These are phyloP conservation scores for Blastocystis sp. DNA, from an alignment of 352 stramenopile species.

Conservation along the genomic window DNA sequence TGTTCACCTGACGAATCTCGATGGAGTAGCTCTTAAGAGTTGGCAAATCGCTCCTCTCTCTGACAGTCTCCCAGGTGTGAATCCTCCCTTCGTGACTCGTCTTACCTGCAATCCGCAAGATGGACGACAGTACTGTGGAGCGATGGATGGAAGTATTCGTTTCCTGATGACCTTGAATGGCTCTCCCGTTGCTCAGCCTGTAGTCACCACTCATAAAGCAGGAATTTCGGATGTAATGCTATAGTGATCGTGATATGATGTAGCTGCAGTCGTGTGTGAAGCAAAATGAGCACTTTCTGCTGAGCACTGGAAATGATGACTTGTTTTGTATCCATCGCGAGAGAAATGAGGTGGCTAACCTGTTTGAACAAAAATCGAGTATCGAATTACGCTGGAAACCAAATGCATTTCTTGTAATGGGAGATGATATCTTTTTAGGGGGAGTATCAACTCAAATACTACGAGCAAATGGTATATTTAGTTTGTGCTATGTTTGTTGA, in stretches of 20 bases:
- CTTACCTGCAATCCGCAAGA: neutral
- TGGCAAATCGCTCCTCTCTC: neutral
- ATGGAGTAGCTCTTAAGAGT: neutral
- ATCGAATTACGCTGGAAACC: neutral
- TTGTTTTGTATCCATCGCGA: neutral
- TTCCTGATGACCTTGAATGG: neutral
- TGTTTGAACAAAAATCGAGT: neutral
- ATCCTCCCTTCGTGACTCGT: neutral
- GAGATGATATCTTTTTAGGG: neutral
- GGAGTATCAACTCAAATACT: neutral
- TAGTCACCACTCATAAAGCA: neutral
- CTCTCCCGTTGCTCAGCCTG: neutral
- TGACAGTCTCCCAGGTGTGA: neutral
- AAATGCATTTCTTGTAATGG: neutral
- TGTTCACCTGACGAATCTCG: neutral
- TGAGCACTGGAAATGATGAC: neutral
- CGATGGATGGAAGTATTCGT: neutral
- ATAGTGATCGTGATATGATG: neutral
- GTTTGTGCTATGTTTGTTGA: constrained; percentile 1
- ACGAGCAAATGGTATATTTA: neutral
- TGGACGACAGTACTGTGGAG: neutral
- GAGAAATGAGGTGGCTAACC: neutral
- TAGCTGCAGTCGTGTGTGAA: neutral
- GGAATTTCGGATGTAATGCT: neutral
- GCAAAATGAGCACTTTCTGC: neutral